Evolutionary conservation across 2,329 filamentous ascomycete genomes (phyloP), one percentile per base, ranked within the genome.

Genomic region (Xylaria multiplex): DNA sequence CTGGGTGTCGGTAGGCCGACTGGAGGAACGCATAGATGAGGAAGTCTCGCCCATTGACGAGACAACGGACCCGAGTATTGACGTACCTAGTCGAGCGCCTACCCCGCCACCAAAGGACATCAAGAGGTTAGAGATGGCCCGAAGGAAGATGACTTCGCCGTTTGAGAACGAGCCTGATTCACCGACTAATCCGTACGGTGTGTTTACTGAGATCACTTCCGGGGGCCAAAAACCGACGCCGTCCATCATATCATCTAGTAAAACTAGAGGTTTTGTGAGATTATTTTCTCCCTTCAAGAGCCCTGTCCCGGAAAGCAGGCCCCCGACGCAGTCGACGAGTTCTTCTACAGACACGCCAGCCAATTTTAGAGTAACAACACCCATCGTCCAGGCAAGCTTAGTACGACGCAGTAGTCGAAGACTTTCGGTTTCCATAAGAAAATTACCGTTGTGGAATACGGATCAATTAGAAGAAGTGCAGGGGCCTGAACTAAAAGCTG

Each of bases 371-470:
- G 72, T 72, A 5, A 66, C 69, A 0, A 72, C 74, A 7, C 72
- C 74, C 3, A 70, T 76, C 19, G 69, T 73, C n/a, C 75, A 74
- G 53, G 73, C 71, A 22, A 77, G 73, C 58, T 66, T 77, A 4
- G 75, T 75, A 45, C 71, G 74, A 53, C 67, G 74, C 48, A 70
- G 73, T 19, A 77, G 74, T 43, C 69, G 64, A n/a, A 68, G 76
- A 43, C 63, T 78, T 27, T 80, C 78, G 1, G 73, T 75, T 5
- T 74, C 77, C 14, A 74, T 79, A 67, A 75, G 70, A 62, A 74
- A 73, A 56, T 62, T 78, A n/a, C 76, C 76, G 13, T 65, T 77
- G 59, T 78, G 77, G 75, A 74, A 70, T 54, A 58, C 62, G 3
- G 74, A 75, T n/a, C 60, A 68, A 27, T 55, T 70, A 13, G 70